A percentile compares a stretch with the other conserved stretches of the same genome.
These are phyloP conservation scores for Ceratobasidium sp. DNA, from an alignment of 1,284 basidiomycete species.

Conservation along the genomic window DNA sequence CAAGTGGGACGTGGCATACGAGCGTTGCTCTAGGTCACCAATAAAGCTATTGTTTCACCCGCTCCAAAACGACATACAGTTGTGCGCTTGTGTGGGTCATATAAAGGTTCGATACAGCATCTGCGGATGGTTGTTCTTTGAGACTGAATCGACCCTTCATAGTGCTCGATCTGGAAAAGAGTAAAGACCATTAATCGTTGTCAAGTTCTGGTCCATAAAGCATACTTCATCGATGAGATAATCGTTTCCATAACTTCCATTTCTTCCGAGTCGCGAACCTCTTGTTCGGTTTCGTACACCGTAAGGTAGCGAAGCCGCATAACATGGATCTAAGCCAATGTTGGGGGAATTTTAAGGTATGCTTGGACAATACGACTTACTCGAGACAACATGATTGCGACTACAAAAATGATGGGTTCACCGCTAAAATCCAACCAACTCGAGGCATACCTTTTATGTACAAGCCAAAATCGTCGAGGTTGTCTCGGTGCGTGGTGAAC, in stretches of 20 bases:
- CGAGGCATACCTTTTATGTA: slow-evolving; percentile 12
- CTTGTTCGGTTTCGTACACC: not conserved
- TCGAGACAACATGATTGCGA: slow-evolving; percentile 27
- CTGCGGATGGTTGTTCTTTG: not conserved
- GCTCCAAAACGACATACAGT: not conserved
- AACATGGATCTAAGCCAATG: not conserved
- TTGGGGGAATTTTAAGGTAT: not conserved
- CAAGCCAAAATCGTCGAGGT: slow-evolving; percentile 24
- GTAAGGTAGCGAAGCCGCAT: not conserved
- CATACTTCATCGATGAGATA: slow-evolving; percentile 9
- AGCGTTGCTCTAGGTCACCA: not conserved
- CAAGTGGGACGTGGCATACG: not conserved
- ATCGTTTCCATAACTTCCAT: slow-evolving; percentile 9
- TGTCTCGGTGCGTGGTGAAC: slow-evolving; percentile 10
- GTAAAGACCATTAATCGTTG: no score
- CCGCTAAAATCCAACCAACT: no score
- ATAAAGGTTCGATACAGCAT: slow-evolving; percentile 12
- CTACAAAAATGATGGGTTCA: not conserved
- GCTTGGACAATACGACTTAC: not conserved
- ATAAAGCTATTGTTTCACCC: not conserved
- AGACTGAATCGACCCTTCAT: not conserved
- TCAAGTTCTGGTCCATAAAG: no score
- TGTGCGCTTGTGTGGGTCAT: slow-evolving; percentile 5
- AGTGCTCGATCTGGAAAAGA: not conserved
- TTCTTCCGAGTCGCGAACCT: slow-evolving; percentile 13